A percentile compares a stretch with the other conserved stretches of the same genome.
These are phyloP conservation scores for Xerocomus minutiporus DNA, from an alignment of 1,284 basidiomycete species.

Conservation along the genomic window DNA sequence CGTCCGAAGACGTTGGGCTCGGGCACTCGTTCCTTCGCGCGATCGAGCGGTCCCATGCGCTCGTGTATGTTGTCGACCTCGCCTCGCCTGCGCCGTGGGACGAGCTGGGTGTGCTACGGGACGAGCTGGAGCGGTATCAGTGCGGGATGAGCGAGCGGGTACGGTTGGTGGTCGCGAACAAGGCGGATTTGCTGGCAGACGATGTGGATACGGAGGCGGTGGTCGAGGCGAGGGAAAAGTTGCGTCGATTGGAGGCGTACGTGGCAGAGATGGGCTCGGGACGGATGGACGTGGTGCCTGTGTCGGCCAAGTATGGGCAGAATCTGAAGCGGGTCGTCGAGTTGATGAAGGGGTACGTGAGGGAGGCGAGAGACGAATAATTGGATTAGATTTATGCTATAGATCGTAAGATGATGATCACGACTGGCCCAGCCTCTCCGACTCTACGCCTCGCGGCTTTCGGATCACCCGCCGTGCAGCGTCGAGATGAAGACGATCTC, in stretches of 20 bases:
- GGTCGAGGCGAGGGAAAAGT: slow-evolving; percentile 55
- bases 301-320: slow-evolving; percentile 78
- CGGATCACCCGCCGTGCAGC: slow-evolving; percentile 66
- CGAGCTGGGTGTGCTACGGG: slow-evolving; percentile 67
- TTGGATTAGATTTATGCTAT: background rate
- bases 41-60: slow-evolving; percentile 86
- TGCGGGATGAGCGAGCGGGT: slow-evolving; percentile 73
- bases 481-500: slow-evolving; percentile 97
- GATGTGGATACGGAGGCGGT: slow-evolving; percentile 38
- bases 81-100: slow-evolving; percentile 68
- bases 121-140: slow-evolving; percentile 85
- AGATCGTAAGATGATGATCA: background rate
- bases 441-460: no score
- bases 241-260: slow-evolving; percentile 51
- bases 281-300: slow-evolving; percentile 64
- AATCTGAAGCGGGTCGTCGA: slow-evolving; percentile 67
- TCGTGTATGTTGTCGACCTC: slow-evolving; percentile 92
- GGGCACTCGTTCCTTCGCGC: slow-evolving; percentile 93
- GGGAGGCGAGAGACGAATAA: slow-evolving; percentile 41
- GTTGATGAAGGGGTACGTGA: slow-evolving; percentile 63
- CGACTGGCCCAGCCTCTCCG: no score
- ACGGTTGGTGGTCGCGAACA: slow-evolving; percentile 87
- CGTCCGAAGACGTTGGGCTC: slow-evolving; percentile 74
- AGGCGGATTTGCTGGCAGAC: slow-evolving; percentile 73
- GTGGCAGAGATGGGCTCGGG: slow-evolving; percentile 46